Evolutionary conservation across 495 filamentous ascomycete species (phyloP).

Genomic region (Podospora pseudocomata): DNA sequence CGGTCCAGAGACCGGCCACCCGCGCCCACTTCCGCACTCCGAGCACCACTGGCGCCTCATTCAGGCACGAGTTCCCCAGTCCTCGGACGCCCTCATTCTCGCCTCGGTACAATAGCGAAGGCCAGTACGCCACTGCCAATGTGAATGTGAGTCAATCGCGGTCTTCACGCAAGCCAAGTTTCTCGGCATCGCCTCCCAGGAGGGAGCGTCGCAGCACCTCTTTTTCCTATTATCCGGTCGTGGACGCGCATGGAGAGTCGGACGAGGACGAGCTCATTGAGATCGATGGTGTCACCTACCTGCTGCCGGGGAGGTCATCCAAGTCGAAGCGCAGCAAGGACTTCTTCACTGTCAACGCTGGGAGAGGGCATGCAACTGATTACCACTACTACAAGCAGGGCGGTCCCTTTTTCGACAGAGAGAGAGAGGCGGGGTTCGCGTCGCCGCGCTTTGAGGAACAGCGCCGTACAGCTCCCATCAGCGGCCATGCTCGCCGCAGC

Average conservation of each 20-base stretch:
- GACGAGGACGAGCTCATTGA: conserved; percentile 59
- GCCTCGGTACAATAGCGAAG: conserved; percentile 52
- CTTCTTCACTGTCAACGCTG: conserved; percentile 39
- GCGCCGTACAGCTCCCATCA: conserved; percentile 30
- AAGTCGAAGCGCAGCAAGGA: conserved; percentile 39
- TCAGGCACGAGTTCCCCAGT: conserved; percentile 26
- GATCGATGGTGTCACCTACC: conserved; percentile 46
- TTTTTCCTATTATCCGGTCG: conserved; percentile 53
- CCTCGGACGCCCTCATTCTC: conserved; percentile 43
- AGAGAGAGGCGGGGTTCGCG: conserved; percentile 41
- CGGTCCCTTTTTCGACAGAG: conserved; percentile 38
- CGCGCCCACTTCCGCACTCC: conserved; percentile 44
- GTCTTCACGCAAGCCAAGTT: conserved; percentile 48
- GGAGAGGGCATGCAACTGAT: conserved; percentile 53
- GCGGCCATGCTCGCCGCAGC: conserved; percentile 39
- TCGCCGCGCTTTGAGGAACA: conserved; percentile 44
- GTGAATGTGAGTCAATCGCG: conserved; percentile 54
- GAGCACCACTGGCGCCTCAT: conserved; percentile 32
- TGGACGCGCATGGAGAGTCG: conserved; percentile 52
- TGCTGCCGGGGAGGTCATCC: conserved; percentile 45
- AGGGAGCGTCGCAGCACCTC: conserved; percentile 50
- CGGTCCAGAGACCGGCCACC: conserved; percentile 44
- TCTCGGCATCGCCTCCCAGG: conserved; percentile 41
- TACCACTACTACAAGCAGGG: conserved; percentile 53
- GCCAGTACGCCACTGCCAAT: conserved; percentile 55